Evolutionary conservation across 768 basidiomycete genomes (phyloP), one percentile per base, ranked within the genome.

Genomic region (Termitomyces sp.): DNA sequence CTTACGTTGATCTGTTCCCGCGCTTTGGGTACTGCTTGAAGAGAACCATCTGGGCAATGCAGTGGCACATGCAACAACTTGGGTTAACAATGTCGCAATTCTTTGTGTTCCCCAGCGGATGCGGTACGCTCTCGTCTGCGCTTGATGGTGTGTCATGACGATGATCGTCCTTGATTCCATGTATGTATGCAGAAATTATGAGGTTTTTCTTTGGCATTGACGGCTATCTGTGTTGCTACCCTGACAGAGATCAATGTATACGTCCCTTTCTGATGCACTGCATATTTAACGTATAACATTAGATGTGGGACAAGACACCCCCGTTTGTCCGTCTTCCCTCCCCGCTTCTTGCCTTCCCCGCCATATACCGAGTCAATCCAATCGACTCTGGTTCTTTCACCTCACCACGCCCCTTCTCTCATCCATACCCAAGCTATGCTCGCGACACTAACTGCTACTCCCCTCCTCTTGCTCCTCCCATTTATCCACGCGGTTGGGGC

Each of bases 31-130:
- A 18, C 40, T 41, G 40, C 16, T 18, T 41, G 40, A 18, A 6
- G 7, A 18, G 40, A 2, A 5, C 38, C 3, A 4, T 5, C 5
- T 16, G 40, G 68, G 68, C 57, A 65, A 9, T 76, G 73, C 56
- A 72, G 75, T 13, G 61, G 58, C 1, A 61, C 70, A 46, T 76
- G 74, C 60, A 66, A 70, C 30, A 68, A 66, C 20, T 52, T 75
- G 5, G 64, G 67, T 12, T 12, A 55, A 59, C 4, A 63, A 65
- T 32, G 60, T 73, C 23, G 55, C 66, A 47, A 65, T 70, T 0
- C 53, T 72, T 23, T 62, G 61, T 35, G 61, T 69, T 41, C 16
- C 18, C 40, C 16, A 41, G 40, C n/a, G 6, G 18, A n/a, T 18
- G 41, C 7, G 18, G n/a, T 20, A 2, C 10, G 41, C n/a, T 10